These are phyloP conservation scores for Schrenkiella parvula DNA, from an alignment of 345 rosid species.

Conservation along the genomic window DNA sequence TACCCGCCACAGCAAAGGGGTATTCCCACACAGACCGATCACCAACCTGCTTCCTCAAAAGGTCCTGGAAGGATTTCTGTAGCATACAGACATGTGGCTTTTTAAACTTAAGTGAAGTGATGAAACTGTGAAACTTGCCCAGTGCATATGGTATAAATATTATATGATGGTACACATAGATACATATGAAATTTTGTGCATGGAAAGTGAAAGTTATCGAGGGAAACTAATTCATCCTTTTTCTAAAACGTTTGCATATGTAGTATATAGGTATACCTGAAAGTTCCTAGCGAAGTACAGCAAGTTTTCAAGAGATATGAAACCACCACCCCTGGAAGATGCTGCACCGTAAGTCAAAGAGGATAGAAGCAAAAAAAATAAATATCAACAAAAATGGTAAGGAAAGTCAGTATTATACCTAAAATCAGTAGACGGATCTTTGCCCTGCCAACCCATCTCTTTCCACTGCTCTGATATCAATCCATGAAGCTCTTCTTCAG, in stretches of 20 bases:
- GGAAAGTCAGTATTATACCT: constrained; percentile 43
- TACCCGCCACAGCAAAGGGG: constrained; percentile 99
- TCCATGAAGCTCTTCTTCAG: constrained; percentile 81
- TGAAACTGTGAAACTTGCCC: neutral
- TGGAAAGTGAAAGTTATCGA: neutral
- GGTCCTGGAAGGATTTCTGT: constrained; percentile 91
- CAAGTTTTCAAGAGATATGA: constrained; percentile 95
- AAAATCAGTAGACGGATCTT: constrained; percentile 99
- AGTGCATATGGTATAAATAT: neutral
- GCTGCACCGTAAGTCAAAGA: constrained; percentile 24
- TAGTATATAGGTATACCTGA: constrained; percentile 45
- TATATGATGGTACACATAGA: neutral
- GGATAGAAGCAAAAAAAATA: neutral
- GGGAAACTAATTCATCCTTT: neutral
- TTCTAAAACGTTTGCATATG: neutral
- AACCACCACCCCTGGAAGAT: constrained; percentile 93
- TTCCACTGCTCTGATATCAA: constrained; percentile 99
- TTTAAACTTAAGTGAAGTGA: neutral
- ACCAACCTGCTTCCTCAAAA: constrained; percentile 88
- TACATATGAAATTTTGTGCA: neutral
- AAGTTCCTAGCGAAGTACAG: constrained; percentile 79
- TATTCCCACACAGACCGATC: constrained; percentile 97
- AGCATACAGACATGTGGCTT: neutral
- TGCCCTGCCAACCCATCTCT: constrained; percentile 99
- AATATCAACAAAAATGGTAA: neutral